Conservation (phyloP, 2,329 filamentous ascomycete genomes). For the Thermoascus crustaceus region DNA sequence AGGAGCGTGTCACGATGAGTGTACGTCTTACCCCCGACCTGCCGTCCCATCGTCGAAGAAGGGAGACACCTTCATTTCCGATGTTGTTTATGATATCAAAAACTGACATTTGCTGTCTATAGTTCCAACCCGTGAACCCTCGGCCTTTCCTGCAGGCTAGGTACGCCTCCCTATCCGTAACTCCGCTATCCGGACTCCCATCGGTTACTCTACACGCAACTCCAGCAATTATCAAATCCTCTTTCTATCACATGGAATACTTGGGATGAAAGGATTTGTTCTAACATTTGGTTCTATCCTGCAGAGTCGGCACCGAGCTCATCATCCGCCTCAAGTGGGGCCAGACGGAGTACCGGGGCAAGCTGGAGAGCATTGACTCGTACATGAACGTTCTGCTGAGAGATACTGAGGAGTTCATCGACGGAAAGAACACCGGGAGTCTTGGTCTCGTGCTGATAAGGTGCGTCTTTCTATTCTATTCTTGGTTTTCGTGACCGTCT, state of each 20-base stretch:
- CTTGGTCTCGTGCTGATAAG: constrained; percentile 89
- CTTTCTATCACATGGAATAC: not conserved
- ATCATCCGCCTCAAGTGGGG: constrained; percentile 95
- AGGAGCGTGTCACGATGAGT: constrained; percentile 21
- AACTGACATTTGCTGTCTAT: constrained; percentile 14
- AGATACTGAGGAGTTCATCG: constrained; percentile 84
- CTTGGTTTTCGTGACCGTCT: no score
- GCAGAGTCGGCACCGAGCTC: constrained; percentile 82
- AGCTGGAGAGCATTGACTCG: constrained; percentile 84
- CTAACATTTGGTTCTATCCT: not conserved
- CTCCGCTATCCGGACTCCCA: not conserved
- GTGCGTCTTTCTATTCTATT: constrained; percentile 49
- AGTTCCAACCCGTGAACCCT: constrained; percentile 93
- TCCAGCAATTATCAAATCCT: not conserved
- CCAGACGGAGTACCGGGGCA: constrained; percentile 93
- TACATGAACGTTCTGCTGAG: constrained; percentile 98
- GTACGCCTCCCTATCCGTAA: constrained; percentile 43
- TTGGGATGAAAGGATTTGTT: not conserved
- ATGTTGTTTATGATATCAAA: not conserved
- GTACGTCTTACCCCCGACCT: constrained; percentile 15
- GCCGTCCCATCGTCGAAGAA: constrained; percentile 7
- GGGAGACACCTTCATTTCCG: constrained; percentile 12
- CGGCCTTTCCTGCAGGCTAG: constrained; percentile 92
- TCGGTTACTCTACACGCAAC: not conserved
- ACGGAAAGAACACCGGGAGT: constrained; percentile 73